Evolutionary conservation across 441 rosid species (phyloP), one percentile per base, ranked within the genome.

Genomic region (Dalechampia spathulata): DNA sequence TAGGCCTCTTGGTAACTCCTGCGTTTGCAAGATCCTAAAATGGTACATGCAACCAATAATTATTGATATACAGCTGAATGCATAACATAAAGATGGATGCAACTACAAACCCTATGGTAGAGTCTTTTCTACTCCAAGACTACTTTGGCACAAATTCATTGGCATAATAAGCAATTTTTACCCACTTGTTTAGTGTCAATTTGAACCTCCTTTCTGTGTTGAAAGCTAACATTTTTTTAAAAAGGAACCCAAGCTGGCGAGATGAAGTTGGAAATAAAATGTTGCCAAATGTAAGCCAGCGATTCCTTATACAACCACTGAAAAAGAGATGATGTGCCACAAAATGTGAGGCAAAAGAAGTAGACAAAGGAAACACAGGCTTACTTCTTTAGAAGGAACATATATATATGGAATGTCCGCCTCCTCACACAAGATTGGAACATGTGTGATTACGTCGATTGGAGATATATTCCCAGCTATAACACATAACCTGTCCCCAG

Each of bases 401-500:
- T 93, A 93, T 11, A 93, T 51, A 39, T 93, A 93, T 23, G 92
- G 81, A 64, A 85, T 80, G 11, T 82, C 92, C 12, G 76, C 51
- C 64, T 85, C 92, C 70, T 85, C 92, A 4, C 92, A 85, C 58
- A 85, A 62, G 66, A 85, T 72, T 21, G 88, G 92, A n/a, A 90
- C 87, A 62, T 93, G 99, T 9, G 97, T 93, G 28, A 93, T 89
- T 45, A 89, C 99, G 71, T 93, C 99, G 15, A 93, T 93, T 4
- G 99, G 97, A 56, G 93, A 86, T 49, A 89, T 89, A 73, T 89
- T 89, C 52, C 92, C 97, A 32, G 95, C 97, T 30, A 89, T 86
- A 43, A 89, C 80, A 15, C 95, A 93, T 41, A 93, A 55, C 60
- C 99, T 93, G 78, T 75, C 69, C 2, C 30, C 2, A n/a, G 63